These are phyloP conservation scores for Sporothrix sp. DNA, from an alignment of 2,329 filamentous ascomycete species.

Conservation along the genomic window DNA sequence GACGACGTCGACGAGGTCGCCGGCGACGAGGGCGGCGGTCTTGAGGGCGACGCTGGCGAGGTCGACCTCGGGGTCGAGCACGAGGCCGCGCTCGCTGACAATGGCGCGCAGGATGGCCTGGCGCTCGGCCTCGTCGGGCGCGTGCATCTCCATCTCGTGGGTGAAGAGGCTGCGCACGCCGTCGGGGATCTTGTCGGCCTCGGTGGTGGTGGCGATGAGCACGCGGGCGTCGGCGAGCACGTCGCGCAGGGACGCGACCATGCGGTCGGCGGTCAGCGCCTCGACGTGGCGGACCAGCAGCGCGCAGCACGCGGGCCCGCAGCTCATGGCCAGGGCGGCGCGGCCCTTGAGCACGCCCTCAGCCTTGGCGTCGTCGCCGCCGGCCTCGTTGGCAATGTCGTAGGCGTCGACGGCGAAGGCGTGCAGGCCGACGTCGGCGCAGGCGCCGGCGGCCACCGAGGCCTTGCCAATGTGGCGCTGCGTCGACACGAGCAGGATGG, in stretches of 20 bases:
- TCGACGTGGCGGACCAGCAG: constrained; percentile 86
- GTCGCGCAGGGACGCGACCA: constrained; percentile 75
- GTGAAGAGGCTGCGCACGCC: constrained; percentile 85
- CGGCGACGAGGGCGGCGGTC: constrained; percentile 89
- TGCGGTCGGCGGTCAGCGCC: constrained; percentile 81
- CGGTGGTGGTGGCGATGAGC: constrained; percentile 85
- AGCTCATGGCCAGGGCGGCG: constrained; percentile 79
- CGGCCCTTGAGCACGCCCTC: constrained; percentile 82
- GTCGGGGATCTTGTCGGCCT: constrained; percentile 89
- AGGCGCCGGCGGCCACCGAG: constrained; percentile 65
- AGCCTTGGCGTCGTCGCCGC: constrained; percentile 84
- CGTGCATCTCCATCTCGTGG: constrained; percentile 87
- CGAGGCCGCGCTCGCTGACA: constrained; percentile 63
- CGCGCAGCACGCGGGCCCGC: constrained; percentile 72
- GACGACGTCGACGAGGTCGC: constrained; percentile 88
- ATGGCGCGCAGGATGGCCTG: constrained; percentile 77
- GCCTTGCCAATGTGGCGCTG: constrained; percentile 90
- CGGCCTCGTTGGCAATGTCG: constrained; percentile 87
- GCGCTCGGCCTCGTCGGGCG: constrained; percentile 84
- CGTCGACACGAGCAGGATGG: constrained; percentile 80
- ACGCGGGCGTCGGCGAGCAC: constrained; percentile 72
- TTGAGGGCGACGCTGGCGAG: constrained; percentile 80
- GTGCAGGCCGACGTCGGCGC: constrained; percentile 82
- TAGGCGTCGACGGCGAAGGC: constrained; percentile 84
- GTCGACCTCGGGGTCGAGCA: constrained; percentile 75